Base-by-base conservation (phyloP, 2,329 filamentous ascomycete genomes). In the Clarireedia sp. region DNA sequence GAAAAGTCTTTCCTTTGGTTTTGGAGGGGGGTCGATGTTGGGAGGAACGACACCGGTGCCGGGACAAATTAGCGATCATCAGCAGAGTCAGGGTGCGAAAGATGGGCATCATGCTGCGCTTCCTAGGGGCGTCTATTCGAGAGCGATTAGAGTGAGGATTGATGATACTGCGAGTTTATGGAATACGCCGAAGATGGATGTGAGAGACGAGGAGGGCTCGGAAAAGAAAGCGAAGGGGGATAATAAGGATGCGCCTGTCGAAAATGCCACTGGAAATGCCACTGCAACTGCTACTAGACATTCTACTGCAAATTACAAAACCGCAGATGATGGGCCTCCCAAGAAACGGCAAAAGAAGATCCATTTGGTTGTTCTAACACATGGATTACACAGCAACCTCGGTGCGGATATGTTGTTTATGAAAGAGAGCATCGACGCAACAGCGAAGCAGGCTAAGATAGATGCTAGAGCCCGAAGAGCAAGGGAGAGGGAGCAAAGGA, bases 341-440 rank as follows among this genome's bases (percentile, higher is more conserved):
- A 67, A 70, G 44, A 77, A 73, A 60, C 87, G 84, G 68, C 79
- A 79, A 62, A 90, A 89, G 72, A 92, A 86, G 61, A 78, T 99
- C 2, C 94, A 99, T 68, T 75, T 99, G 43, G 94, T 99, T 23
- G 78, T 99, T 36, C 73, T 99, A 49, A 97, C 94, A 0, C 94
- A 99, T 73, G 94, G 94, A 0, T 72, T 99, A 60, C 94, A 99
- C 70, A 96, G 92, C 71, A 99, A 99, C 69, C 78, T 96, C 12
- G 90, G 94, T 5, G 88, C 90, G 21, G 94, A 99, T 69, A 96
- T 99, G 94, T 76, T 99, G 19, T 99, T 89, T 68, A 74, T 99
- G 69, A 99, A 99, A 68, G 94, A 99, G 72, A 95, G 90, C 70
- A 97, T 99, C 59, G 94, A 99, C 72, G 83, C 84, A 26, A 85